phyloP scores from a whole-genome alignment of 225 moss, liverwort and hornwort genomes.

The Ulota crispa region DNA sequence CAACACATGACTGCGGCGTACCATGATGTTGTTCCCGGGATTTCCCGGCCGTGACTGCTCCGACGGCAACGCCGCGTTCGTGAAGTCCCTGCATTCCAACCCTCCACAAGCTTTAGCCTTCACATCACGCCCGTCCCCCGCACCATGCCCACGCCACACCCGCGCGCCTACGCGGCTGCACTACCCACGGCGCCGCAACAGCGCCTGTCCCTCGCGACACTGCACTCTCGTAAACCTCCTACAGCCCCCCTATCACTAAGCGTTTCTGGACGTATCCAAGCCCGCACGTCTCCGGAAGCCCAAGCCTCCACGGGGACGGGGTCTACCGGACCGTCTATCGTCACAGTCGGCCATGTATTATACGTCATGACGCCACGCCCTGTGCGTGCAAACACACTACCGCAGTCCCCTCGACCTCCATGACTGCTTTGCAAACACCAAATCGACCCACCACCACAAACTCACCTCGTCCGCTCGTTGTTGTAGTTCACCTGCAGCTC shows the following conservation, averaged over 20 bases:
- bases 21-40: constrained; percentile 84
- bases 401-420: neutral
- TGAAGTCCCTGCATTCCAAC: constrained; percentile 74
- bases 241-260: neutral
- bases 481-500: constrained; percentile 99
- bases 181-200: neutral
- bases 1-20: constrained; percentile 24
- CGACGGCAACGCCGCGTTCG: constrained; percentile 81
- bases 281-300: neutral
- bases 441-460: neutral
- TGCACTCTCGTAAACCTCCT: neutral
- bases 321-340: neutral
- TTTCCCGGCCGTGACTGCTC: constrained; percentile 84
- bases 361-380: neutral
- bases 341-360: neutral
- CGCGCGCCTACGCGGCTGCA: neutral
- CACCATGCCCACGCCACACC: neutral
- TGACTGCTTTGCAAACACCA: neutral
- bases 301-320: neutral
- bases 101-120: neutral
- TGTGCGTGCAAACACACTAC: neutral
- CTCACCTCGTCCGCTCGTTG: constrained; percentile 97
- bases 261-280: neutral
- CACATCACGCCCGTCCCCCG: neutral
- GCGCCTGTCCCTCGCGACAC: neutral